phyloP scores from a whole-genome alignment of 148 eudicot genomes.

The Rhododendron ovatum region DNA sequence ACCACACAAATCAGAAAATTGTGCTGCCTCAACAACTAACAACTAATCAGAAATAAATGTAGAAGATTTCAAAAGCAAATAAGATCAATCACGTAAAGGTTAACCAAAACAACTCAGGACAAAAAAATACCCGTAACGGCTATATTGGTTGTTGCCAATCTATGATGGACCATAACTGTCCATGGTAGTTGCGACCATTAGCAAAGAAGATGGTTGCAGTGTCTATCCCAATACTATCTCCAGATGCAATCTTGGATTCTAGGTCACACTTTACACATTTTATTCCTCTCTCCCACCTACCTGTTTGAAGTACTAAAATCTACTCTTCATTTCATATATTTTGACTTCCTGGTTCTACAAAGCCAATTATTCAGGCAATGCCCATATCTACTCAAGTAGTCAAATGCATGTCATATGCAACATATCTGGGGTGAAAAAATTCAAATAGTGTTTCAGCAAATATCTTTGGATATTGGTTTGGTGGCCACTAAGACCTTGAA shows the following conservation, averaged over 20 bases:
- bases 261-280: no score
- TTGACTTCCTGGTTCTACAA: neutral
- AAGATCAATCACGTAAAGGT: neutral
- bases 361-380: neutral
- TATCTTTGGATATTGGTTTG: neutral
- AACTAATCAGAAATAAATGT: neutral
- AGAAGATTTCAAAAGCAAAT: neutral
- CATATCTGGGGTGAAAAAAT: neutral
- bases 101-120: neutral
- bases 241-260: no score
- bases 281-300: neutral
- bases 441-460: neutral
- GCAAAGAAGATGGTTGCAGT: neutral
- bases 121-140: neutral
- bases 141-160: neutral
- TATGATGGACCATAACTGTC: neutral
- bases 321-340: neutral
- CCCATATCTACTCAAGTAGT: neutral
- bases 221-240: no score
- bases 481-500: neutral
- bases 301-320: neutral
- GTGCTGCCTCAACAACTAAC: neutral
- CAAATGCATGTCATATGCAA: neutral
- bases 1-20: neutral
- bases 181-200: neutral